Evolutionary conservation across 306 rosid species (phyloP).

Genomic region (Pyrus communis): DNA sequence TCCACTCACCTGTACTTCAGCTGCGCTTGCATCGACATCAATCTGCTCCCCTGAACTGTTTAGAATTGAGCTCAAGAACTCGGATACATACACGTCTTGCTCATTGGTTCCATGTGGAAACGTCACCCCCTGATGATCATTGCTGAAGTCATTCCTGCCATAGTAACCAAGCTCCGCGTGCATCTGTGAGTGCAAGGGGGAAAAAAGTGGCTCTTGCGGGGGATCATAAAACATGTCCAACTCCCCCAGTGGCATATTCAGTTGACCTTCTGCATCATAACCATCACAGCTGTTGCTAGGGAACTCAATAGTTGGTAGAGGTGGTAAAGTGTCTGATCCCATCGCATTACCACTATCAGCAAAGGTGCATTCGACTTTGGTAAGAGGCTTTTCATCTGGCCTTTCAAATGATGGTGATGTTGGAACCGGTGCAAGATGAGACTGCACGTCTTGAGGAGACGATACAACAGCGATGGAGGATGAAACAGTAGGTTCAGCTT

Average conservation of each 20-base stretch:
- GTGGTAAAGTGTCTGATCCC: slow-evolving; percentile 31
- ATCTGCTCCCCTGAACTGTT: slow-evolving; percentile 30
- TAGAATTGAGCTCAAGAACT: slow-evolving; percentile 30
- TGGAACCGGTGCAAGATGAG: slow-evolving; percentile 31
- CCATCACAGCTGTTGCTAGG: slow-evolving; percentile 26
- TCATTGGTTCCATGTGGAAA: slow-evolving; percentile 43
- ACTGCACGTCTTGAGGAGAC: slow-evolving; percentile 48
- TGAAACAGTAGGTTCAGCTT: slow-evolving; percentile 42
- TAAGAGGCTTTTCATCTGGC: slow-evolving; percentile 28
- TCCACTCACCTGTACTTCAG: slow-evolving; percentile 44
- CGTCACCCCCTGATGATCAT: slow-evolving; percentile 21
- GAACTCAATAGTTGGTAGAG: slow-evolving; percentile 23
- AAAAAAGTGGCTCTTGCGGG: slow-evolving; percentile 26
- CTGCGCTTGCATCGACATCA: slow-evolving; percentile 15
- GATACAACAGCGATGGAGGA: slow-evolving; percentile 33
- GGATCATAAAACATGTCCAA: slow-evolving; percentile 22
- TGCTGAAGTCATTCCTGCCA: slow-evolving; percentile 21
- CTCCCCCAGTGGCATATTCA: slow-evolving; percentile 14
- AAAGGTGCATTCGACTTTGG: not conserved
- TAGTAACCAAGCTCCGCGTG: slow-evolving; percentile 30
- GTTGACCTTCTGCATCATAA: slow-evolving; percentile 19
- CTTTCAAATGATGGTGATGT: slow-evolving; percentile 37
- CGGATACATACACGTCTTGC: slow-evolving; percentile 22
- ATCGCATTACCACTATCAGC: slow-evolving; percentile 37
- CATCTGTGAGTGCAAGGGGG: slow-evolving; percentile 50